Evolutionary conservation across 192 early-diverging fungal species (phyloP), one percentile per base, ranked within the genome.

Genomic region (Dissophora globulifera): DNA sequence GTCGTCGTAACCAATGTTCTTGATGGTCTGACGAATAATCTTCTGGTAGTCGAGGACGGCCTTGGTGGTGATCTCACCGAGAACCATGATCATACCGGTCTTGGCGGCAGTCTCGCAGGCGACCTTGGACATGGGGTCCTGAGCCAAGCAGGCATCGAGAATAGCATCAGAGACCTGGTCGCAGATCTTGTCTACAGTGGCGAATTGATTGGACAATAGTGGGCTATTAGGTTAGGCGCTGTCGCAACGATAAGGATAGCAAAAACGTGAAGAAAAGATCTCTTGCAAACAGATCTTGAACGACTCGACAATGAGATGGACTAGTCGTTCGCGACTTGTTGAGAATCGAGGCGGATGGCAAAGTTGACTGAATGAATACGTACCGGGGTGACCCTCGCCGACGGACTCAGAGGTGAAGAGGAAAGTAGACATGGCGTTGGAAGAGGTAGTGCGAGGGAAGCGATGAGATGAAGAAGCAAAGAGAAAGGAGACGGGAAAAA

Each of bases 351-450:
- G n/a, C n/a, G n/a, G n/a, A n/a, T n/a, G n/a, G n/a, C n/a, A n/a
- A n/a, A n/a, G n/a, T n/a, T n/a, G n/a, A n/a, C n/a, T n/a, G n/a
- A n/a, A n/a, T n/a, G 35, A 43, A 60, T 50, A 61, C 64, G 53
- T 83, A 93, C 92, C 92, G 66, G 97, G 96, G 85, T 99, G 98
- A 81, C 98, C 98, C 89, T 99, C 98, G 81, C 98, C 98, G 82
- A 99, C 98, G 78, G 98, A 99, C 85, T 99, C 98, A 74, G 98
- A 99, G 78, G 98, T 99, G 89, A 98, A 99, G 64, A 99, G 91
- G 88, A 99, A 98, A 58, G 93, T 94, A 50, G 71, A 75, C 71
- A 75, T 75, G 52, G 23, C 53, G 32, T 50, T 40, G 46, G 29
- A 19, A 38, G 64, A 35, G 48, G 48, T 13, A 20, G 31, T 30